These are phyloP conservation scores for Globisporangium emineosum DNA, from an alignment of 352 stramenopile species.

Conservation along the genomic window DNA sequence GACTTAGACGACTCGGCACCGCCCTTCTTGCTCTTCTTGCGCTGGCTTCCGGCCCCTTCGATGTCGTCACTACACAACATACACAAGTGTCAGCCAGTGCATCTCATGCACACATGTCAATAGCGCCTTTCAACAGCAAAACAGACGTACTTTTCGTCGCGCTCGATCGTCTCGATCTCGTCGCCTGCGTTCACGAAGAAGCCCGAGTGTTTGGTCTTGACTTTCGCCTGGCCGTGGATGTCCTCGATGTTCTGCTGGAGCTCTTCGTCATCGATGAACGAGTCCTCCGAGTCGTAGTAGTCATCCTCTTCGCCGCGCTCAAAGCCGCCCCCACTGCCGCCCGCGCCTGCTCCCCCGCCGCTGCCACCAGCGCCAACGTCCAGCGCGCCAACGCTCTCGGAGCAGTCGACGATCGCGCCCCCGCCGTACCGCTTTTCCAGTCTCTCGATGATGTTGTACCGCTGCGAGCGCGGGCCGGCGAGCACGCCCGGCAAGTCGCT, in stretches of 20 bases:
- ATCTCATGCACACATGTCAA: not conserved
- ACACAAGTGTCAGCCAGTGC: not conserved
- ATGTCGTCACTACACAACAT: conserved; percentile 14
- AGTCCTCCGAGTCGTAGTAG: conserved; percentile 87
- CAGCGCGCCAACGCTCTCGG: conserved; percentile 18
- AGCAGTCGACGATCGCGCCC: conserved; percentile 53
- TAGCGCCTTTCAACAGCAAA: not conserved
- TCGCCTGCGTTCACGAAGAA: conserved; percentile 88
- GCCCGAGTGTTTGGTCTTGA: conserved; percentile 84
- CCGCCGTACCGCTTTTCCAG: conserved; percentile 83
- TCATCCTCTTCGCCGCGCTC: conserved; percentile 74
- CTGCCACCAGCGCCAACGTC: conserved; percentile 6
- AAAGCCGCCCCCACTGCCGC: conserved; percentile 20
- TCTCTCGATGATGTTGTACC: conserved; percentile 86
- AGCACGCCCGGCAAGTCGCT: conserved; percentile 11
- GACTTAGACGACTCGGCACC: conserved; percentile 42
- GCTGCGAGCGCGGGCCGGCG: conserved; percentile 32
- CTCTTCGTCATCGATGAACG: conserved; percentile 84
- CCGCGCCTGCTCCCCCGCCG: conserved; percentile 11
- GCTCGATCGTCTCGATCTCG: conserved; percentile 76
- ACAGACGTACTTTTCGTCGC: conserved; percentile 18
- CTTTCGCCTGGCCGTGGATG: conserved; percentile 57
- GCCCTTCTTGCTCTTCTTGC: conserved; percentile 45
- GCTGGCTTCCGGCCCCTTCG: conserved; percentile 3
- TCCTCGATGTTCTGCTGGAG: conserved; percentile 86